Conservation (phyloP, 1,284 basidiomycete genomes). For the Melampsora abietis-canadensis region DNA sequence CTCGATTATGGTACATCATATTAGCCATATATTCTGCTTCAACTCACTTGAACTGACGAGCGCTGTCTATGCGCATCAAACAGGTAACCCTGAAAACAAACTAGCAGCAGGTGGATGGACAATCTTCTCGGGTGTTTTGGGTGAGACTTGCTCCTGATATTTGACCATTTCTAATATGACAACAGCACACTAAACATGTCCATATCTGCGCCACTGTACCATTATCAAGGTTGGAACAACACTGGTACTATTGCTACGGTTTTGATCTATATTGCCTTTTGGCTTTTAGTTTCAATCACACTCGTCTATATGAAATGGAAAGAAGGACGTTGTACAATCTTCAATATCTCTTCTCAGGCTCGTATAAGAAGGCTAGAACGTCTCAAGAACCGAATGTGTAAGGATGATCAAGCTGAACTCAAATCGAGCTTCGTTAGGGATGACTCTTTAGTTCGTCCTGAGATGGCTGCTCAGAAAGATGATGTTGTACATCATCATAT, state of each 20-base stretch:
- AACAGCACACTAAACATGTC: slow-evolving; percentile 46
- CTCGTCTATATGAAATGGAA: slow-evolving; percentile 69
- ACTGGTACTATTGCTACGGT: slow-evolving; percentile 63
- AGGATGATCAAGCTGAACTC: background rate
- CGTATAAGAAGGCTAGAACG: slow-evolving; percentile 31
- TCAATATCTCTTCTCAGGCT: slow-evolving; percentile 49
- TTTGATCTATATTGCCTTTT: slow-evolving; percentile 73
- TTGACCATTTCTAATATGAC: background rate
- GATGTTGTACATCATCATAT: background rate
- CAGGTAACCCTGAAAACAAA: slow-evolving; percentile 43
- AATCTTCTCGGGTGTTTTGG: slow-evolving; percentile 37
- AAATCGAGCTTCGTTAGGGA: background rate
- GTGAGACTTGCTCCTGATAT: background rate
- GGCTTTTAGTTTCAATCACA: slow-evolving; percentile 65
- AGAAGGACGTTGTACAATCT: slow-evolving; percentile 56
- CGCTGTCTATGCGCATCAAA: background rate
- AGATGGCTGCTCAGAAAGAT: background rate
- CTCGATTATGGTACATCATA: slow-evolving; percentile 27
- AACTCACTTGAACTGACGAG: background rate
- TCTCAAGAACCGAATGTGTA: background rate
- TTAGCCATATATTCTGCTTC: no score
- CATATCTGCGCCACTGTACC: slow-evolving; percentile 22
- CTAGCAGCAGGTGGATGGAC: slow-evolving; percentile 34
- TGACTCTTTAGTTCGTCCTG: background rate
- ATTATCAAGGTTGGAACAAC: slow-evolving; percentile 54